Percentiles rank a stretch among this genome's conserved stretches.
These are phyloP conservation scores for Gentiana dahurica DNA, from an alignment of 257 asterid species.

Conservation along the genomic window DNA sequence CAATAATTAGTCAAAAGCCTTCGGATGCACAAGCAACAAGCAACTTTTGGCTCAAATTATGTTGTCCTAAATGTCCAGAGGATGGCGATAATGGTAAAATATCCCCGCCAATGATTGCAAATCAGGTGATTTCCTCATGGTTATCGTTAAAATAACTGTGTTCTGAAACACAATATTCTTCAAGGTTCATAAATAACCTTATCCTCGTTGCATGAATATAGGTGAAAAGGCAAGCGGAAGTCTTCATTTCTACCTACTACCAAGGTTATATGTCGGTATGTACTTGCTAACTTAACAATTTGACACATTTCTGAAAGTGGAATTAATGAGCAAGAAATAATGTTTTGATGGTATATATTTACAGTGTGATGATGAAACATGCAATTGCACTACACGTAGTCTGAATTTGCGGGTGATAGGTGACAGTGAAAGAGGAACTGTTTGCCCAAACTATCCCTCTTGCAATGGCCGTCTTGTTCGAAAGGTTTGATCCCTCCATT, in stretches of 20 bases:
- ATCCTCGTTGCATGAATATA: conserved; percentile 35
- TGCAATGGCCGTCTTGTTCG: conserved; percentile 73
- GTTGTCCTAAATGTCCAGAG: conserved; percentile 84
- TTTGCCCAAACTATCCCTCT: conserved; percentile 86
- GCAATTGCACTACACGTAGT: conserved; percentile 71
- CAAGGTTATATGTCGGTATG: conserved; percentile 82
- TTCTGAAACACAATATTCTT: not conserved
- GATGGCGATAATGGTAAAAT: conserved; percentile 55
- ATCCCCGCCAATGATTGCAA: conserved; percentile 58
- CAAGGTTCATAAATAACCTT: conserved; percentile 2
- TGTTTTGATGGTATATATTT: not conserved
- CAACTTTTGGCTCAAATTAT: conserved; percentile 63
- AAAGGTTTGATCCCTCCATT: conserved; percentile 37
- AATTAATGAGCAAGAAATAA: not conserved
- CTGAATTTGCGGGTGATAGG: conserved; percentile 71
- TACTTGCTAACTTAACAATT: conserved; percentile 3
- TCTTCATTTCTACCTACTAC: conserved; percentile 61
- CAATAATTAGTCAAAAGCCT: conserved; percentile 38
- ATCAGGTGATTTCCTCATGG: conserved; percentile 47
- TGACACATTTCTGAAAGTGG: not conserved
- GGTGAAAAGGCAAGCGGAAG: conserved; percentile 88
- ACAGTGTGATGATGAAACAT: conserved; percentile 96
- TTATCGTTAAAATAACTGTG: not conserved
- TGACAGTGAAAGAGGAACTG: conserved; percentile 75
- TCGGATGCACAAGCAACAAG: conserved; percentile 23